Base-by-base conservation (phyloP, 768 basidiomycete species). In the Lentinus brumalis region DNA sequence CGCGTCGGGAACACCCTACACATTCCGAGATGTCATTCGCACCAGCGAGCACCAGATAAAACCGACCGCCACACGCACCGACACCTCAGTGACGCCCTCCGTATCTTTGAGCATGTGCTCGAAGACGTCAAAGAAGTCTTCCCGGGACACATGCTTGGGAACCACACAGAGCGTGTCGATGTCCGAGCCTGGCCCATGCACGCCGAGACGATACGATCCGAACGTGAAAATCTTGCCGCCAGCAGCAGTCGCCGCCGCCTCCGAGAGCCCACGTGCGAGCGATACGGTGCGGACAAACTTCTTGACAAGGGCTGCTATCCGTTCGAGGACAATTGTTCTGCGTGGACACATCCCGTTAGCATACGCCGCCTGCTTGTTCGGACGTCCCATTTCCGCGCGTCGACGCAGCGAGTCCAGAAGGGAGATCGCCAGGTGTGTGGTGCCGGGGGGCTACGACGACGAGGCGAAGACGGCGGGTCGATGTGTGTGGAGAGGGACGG, bases 171-270 rank as follows among this genome's bases (percentile, higher is more conserved):
- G 78, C n/a, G 96, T 97, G 79, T 99, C 97, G 73, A 99, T 98
- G 84, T 99, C 96, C 51, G 89, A 82, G 3, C 93, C 91, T 39
- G 96, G 97, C 12, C 93, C 94, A 75, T 98, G 97, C 21, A 98
- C 97, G 60, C 97, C 97, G 51, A 99, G 79, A 68, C 97, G 90
- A 81, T 98, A 98, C 53, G 96, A 98, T 44, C 97, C 97, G 74
- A 96, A 99, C 7, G 97, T 98, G 75, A 94, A 99, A 73, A 99
- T 98, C 81, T 98, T 96, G 65, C 96, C 97, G 53, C 97, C 97
- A 9, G 97, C 94, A 50, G 92, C 88, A 53, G 77, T 84, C 9
- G 96, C 96, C 1, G 93, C 90, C 18, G 88, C 76, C 64, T 98
- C 95, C 32, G 95, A 96, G 49, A 96, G 78, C 7, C 96, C 96